Conservation (phyloP, 495 filamentous ascomycete species). For the Penicillium waksmanii region DNA sequence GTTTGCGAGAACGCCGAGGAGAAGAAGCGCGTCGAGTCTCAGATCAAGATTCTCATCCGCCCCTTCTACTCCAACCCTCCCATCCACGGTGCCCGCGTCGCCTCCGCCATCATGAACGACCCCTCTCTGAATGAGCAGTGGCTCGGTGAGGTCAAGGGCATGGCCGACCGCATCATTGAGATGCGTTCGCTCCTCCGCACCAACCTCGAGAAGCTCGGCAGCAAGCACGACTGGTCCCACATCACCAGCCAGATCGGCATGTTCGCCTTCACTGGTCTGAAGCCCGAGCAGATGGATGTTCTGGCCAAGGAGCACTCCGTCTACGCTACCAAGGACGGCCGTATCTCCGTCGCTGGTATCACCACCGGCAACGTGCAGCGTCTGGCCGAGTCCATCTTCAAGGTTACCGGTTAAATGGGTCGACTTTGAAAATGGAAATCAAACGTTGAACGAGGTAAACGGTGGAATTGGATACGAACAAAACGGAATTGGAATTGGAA, state of each 20-base stretch:
- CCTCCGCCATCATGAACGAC: conserved; percentile 89
- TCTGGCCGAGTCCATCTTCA: conserved; percentile 93
- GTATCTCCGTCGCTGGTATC: conserved; percentile 97
- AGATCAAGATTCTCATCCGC: conserved; percentile 97
- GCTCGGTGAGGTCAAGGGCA: conserved; percentile 95
- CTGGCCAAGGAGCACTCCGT: conserved; percentile 97
- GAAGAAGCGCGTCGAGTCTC: conserved; percentile 94
- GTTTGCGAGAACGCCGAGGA: conserved; percentile 83
- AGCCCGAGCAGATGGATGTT: conserved; percentile 86
- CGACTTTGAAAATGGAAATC: conserved; percentile 11
- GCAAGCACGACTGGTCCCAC: conserved; percentile 96
- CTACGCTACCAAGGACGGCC: conserved; percentile 95
- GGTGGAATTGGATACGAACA: conserved; percentile 14
- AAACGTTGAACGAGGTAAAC: conserved; percentile 2
- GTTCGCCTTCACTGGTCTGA: conserved; percentile 98
- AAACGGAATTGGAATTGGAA: conserved; percentile 15
- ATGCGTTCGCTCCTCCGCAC: conserved; percentile 93
- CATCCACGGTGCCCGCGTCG: conserved; percentile 92
- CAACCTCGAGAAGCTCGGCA: conserved; percentile 91
- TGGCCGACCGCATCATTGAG: conserved; percentile 98
- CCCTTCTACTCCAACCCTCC: conserved; percentile 98
- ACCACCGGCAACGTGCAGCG: conserved; percentile 90
- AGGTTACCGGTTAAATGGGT: conserved; percentile 69
- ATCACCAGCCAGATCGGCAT: conserved; percentile 98
- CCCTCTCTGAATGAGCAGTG: conserved; percentile 86